Percentiles rank a stretch among this genome's conserved stretches.
These are phyloP conservation scores for Penicillium sp. DNA, from an alignment of 2,329 filamentous ascomycete species.

Conservation along the genomic window DNA sequence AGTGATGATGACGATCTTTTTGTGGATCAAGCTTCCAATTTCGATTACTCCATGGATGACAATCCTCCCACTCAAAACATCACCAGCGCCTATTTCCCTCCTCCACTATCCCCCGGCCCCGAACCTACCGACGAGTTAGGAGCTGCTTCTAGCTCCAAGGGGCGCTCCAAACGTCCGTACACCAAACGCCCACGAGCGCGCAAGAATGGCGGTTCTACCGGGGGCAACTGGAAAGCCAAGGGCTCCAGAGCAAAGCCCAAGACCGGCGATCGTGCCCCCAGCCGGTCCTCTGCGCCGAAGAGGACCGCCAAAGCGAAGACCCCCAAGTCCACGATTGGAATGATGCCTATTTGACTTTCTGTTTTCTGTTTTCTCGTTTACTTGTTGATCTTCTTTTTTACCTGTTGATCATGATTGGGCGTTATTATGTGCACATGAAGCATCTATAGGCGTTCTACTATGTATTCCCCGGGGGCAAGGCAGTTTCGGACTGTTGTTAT, in stretches of 20 bases:
- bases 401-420: slow-evolving; percentile 10
- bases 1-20: slow-evolving; percentile 33
- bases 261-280: slow-evolving; percentile 17
- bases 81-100: slow-evolving; percentile 34
- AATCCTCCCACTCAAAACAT: slow-evolving; percentile 15
- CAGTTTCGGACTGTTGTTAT: not conserved
- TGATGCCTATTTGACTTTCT: slow-evolving; percentile 36
- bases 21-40: slow-evolving; percentile 21
- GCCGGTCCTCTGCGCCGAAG: slow-evolving; percentile 19
- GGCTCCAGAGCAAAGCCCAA: slow-evolving; percentile 21
- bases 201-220: slow-evolving; percentile 21
- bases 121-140: slow-evolving; percentile 21
- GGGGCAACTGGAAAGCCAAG: slow-evolving; percentile 22
- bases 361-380: not conserved
- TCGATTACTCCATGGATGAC: slow-evolving; percentile 19
- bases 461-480: not conserved
- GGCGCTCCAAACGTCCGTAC: slow-evolving; percentile 23
- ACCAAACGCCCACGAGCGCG: slow-evolving; percentile 24
- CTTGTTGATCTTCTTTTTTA: not conserved
- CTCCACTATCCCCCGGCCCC: slow-evolving; percentile 19
- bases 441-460: slow-evolving; percentile 19
- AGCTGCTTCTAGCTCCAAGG: slow-evolving; percentile 18
- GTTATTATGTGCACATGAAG: slow-evolving; percentile 6
- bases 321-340: slow-evolving; percentile 31
- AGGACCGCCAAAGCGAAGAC: slow-evolving; percentile 25